Percentiles rank a stretch among this genome's conserved stretches.
These are phyloP conservation scores for Groenewaldozyma sp. DNA, from an alignment of 1,139 yeast genomes.

Conservation along the genomic window DNA sequence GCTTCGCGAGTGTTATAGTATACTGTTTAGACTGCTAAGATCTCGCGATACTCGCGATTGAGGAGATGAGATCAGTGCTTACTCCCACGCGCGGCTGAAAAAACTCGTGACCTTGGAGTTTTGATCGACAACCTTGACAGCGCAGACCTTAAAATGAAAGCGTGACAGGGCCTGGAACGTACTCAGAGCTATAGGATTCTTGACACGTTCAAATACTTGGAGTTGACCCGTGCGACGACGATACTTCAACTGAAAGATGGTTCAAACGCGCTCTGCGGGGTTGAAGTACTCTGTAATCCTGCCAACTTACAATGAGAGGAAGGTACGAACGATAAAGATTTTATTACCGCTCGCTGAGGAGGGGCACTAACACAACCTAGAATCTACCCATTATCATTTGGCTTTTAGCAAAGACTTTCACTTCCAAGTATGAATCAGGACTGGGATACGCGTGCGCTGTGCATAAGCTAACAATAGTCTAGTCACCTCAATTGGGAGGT, in stretches of 20 bases:
- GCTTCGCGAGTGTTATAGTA: too few species aligned
- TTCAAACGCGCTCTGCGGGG: conserved; percentile 3
- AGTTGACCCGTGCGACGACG: too few species aligned
- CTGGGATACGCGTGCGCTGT: not conserved
- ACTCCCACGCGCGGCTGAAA: too few species aligned
- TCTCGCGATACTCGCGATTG: too few species aligned
- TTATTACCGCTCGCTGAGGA: not conserved
- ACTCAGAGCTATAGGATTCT: too few species aligned
- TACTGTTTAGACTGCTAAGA: too few species aligned
- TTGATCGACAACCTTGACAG: too few species aligned
- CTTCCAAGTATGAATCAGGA: conserved; percentile 30
- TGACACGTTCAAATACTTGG: too few species aligned
- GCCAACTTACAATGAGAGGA: conserved; percentile 73
- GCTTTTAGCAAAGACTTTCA: conserved; percentile 63
- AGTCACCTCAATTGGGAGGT: conserved; percentile 61
- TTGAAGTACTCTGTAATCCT: conserved; percentile 66
- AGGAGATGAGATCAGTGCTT: too few species aligned
- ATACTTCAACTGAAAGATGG: conserved; percentile 6
- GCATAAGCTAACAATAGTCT: not conserved
- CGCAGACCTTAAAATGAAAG: too few species aligned
- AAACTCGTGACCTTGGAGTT: too few species aligned
- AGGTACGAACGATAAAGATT: conserved; percentile 21
- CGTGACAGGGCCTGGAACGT: not conserved
- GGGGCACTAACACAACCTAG: conserved; percentile 14
- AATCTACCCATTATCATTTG: conserved; percentile 66